Base-by-base conservation (phyloP, 2,329 filamentous ascomycete species). In the Xylaria polymorpha region DNA sequence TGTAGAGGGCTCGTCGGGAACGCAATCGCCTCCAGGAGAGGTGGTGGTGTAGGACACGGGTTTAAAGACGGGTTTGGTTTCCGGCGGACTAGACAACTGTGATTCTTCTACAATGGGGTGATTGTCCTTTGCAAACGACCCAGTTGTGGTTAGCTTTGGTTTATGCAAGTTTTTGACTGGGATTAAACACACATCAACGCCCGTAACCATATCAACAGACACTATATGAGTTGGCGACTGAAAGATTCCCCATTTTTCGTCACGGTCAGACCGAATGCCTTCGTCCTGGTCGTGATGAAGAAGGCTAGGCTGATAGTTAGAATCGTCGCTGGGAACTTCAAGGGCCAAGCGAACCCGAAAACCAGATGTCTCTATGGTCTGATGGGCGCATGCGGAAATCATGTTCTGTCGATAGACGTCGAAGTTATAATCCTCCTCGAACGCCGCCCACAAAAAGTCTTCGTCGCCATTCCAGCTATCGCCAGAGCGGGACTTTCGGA, bases 241-340 rank as follows among this genome's bases (percentile, higher is more conserved):
- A 53, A 71, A 68, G 10, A 59, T 20, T 1, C 66, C 65, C 41
- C 69, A 74, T 25, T 61, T 60, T 56, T 75, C 74, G 22, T 76
- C 74, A 2, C 44, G 12, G 9, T 22, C 3, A 2, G 20, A 2
- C 2, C 3, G 41, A 37, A 37, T 10, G 9, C 20, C 46, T 1
- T 64, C 7, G 12, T 66, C 15, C 12, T 63, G 25, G 2, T 35
- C 18, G 22, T 14, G 64, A 5, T 53, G 41, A 3, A 75, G 68
- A 12, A n/a, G 37, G 1, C 58, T 32, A 3, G 70, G 70, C 1
- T 68, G 6, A 37, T 74, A 72, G 1, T 64, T 65, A 1, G 70
- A 62, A 14, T 72, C 71, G 7, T 72, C 68, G 56, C 76, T 76
- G 0, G 76, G 75, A 4, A 77, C 75, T 15, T 77, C 76, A 2